Base-by-base conservation (phyloP, 2,329 filamentous ascomycete genomes). In the Neofusicoccum kwambonambiense region DNA sequence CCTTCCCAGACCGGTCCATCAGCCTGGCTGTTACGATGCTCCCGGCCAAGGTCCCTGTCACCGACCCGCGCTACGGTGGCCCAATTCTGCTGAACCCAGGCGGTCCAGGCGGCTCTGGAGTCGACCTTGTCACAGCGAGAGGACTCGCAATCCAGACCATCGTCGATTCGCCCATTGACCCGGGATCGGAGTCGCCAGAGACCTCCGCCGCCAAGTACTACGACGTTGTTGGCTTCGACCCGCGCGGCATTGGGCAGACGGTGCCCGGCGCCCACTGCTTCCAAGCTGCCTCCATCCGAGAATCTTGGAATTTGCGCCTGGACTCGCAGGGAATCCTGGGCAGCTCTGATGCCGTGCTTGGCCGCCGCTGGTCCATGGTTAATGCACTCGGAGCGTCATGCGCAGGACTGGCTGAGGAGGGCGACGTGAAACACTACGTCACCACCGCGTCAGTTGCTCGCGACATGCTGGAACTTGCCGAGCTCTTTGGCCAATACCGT, bases 381-480 rank as follows among this genome's bases (percentile, higher is more conserved):
- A 72, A 75, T 56, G 80, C 78, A 1, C 73, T 70, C 41, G 75
- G 75, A 3, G 52, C 69, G 13, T 72, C 71, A 3, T 77, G 75
- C 67, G 71, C 71, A 22, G 52, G 69, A 17, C 63, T 68, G 2
- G 62, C 69, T n/a, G 70, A 69, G 1, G 68, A 69, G 5, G 71
- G 70, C 44, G 77, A 80, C 44, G 79, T 81, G 67, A 77, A 77
- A 66, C 72, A 76, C 54, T 81, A 80, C 69, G 73, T 81, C 51
- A 79, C 78, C 15, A 84, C 82, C 0, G 79, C 81, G 1, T 79
- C 77, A 27, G 80, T 81, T 2, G 82, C 80, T 1, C 72, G 78
- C 44, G 82, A 85, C 66, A 83, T 84, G 80, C 70, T 84, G 7
- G 77, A 79, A 45, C 76, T 84, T 41, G 73, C 80, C 11, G 82